Percentiles rank a stretch among this genome's conserved stretches.
Evolutionary conservation across 805 yeast species (phyloP).

Genomic region (Myxozyma udenii): DNA sequence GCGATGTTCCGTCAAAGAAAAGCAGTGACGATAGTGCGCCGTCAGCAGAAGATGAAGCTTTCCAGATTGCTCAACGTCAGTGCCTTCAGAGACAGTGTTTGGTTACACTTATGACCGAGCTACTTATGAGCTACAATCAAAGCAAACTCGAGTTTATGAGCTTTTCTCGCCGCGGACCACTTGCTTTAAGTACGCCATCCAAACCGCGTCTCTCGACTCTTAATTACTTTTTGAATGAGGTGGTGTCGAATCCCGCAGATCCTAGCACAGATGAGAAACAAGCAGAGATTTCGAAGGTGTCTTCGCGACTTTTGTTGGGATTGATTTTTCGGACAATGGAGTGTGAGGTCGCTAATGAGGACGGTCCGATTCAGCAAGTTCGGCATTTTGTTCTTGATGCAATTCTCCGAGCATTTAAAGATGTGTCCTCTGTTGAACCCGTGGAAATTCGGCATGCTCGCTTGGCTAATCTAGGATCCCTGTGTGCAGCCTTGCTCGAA

Average conservation of each 20-base stretch:
- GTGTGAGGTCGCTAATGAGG: slow-evolving; percentile 44
- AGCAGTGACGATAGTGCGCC: no score
- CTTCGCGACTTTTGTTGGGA: slow-evolving; percentile 59
- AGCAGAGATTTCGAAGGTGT: slow-evolving; percentile 55
- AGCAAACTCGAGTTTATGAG: slow-evolving; percentile 80
- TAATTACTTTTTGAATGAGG: slow-evolving; percentile 71
- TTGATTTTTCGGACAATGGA: slow-evolving; percentile 60
- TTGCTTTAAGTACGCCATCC: slow-evolving; percentile 20
- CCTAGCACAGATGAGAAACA: no score
- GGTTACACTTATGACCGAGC: slow-evolving; percentile 63
- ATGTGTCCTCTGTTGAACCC: slow-evolving; percentile 43
- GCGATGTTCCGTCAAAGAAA: background rate
- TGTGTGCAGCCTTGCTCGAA: slow-evolving; percentile 40
- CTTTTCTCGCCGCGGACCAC: slow-evolving; percentile 49
- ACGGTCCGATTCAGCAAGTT: slow-evolving; percentile 68
- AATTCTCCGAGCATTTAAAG: slow-evolving; percentile 59
- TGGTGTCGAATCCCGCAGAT: no score
- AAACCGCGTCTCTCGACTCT: slow-evolving; percentile 77
- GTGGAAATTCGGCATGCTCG: slow-evolving; percentile 53
- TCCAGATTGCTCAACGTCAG: slow-evolving; percentile 43
- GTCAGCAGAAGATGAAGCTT: slow-evolving; percentile 8
- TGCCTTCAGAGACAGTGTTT: slow-evolving; percentile 68
- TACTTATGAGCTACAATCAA: slow-evolving; percentile 72
- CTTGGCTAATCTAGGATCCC: slow-evolving; percentile 52
- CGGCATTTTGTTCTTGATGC: slow-evolving; percentile 72